phyloP scores from a whole-genome alignment of 805 yeast species.

The Saturnispora diversa region DNA sequence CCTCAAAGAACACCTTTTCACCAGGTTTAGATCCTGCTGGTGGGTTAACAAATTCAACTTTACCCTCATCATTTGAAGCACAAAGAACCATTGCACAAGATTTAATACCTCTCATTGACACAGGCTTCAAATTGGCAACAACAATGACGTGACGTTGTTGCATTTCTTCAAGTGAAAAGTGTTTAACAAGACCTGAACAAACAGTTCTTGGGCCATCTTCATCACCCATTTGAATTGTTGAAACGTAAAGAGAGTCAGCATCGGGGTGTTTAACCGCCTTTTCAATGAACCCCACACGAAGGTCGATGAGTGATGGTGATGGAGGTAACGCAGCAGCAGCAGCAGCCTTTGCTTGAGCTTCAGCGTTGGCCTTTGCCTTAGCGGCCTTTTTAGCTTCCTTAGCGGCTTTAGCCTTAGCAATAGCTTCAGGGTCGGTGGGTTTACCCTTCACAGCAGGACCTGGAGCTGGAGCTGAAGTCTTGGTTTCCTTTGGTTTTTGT shows the following conservation, averaged over 20 bases:
- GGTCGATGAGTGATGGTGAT: slow-evolving; percentile 77
- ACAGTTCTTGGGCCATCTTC: slow-evolving; percentile 96
- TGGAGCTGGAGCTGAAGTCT: slow-evolving; percentile 17
- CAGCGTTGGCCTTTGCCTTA: slow-evolving; percentile 53
- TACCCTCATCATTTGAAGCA: slow-evolving; percentile 59
- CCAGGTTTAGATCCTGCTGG: slow-evolving; percentile 92
- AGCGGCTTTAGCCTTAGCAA: slow-evolving; percentile 29
- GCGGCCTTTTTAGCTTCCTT: slow-evolving; percentile 36
- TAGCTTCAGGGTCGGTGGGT: slow-evolving; percentile 27
- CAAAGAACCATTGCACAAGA: slow-evolving; percentile 96
- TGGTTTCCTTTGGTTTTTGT: too few relatives aligned
- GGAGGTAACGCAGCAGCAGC: slow-evolving; percentile 56
- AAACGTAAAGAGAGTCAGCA: slow-evolving; percentile 93
- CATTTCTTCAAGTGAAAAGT: slow-evolving; percentile 87
- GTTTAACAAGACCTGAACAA: slow-evolving; percentile 91
- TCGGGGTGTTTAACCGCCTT: slow-evolving; percentile 96
- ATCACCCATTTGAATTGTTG: slow-evolving; percentile 95
- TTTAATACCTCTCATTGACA: slow-evolving; percentile 94
- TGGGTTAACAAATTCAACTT: slow-evolving; percentile 90
- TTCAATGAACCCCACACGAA: slow-evolving; percentile 93
- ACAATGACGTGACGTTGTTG: slow-evolving; percentile 87
- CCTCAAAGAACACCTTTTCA: slow-evolving; percentile 93
- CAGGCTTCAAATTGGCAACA: slow-evolving; percentile 96
- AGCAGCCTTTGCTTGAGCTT: slow-evolving; percentile 42
- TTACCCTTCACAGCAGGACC: slow-evolving; percentile 17